phyloP scores from a whole-genome alignment of 805 yeast species.

The Candida quercuum region DNA sequence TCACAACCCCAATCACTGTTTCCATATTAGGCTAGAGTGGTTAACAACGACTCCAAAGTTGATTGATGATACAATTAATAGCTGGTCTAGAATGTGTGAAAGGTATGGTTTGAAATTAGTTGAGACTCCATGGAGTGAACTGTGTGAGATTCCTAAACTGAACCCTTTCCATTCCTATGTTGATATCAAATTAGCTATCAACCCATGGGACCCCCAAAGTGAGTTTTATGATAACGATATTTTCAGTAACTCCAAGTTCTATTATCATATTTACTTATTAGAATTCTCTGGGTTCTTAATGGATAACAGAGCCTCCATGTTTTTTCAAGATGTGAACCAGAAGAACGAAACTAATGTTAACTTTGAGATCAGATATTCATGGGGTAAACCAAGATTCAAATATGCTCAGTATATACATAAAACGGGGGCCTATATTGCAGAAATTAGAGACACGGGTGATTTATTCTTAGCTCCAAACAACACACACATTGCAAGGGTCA shows the following conservation, averaged over 20 bases:
- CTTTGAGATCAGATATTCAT: constrained; percentile 74
- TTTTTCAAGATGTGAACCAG: constrained; percentile 50
- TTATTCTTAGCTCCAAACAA: constrained; percentile 84
- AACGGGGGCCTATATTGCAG: constrained; percentile 88
- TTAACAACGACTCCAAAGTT: constrained; percentile 80
- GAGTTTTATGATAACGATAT: constrained; percentile 38
- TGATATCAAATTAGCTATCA: constrained; percentile 55
- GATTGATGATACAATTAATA: constrained; percentile 70
- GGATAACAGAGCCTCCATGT: constrained; percentile 72
- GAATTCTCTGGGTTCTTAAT: constrained; percentile 68
- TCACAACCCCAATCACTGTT: constrained; percentile 93
- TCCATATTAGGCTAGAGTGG: constrained; percentile 91
- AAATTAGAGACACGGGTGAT: constrained; percentile 72
- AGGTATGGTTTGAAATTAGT: constrained; percentile 76
- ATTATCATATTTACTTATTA: constrained; percentile 72
- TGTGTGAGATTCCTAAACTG: constrained; percentile 64
- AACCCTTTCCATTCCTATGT: constrained; percentile 90
- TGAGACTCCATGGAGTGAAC: constrained; percentile 89
- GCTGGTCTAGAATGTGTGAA: constrained; percentile 81
- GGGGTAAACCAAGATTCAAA: constrained; percentile 84
- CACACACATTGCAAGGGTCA: constrained; percentile 70
- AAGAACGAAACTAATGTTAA: constrained; percentile 36
- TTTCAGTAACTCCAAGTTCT: constrained; percentile 49
- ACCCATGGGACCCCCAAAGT: constrained; percentile 59
- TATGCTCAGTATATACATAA: constrained; percentile 86